Evolutionary conservation across 2,329 filamentous ascomycete genomes (phyloP).

Genomic region (Blastomyces percursus): DNA sequence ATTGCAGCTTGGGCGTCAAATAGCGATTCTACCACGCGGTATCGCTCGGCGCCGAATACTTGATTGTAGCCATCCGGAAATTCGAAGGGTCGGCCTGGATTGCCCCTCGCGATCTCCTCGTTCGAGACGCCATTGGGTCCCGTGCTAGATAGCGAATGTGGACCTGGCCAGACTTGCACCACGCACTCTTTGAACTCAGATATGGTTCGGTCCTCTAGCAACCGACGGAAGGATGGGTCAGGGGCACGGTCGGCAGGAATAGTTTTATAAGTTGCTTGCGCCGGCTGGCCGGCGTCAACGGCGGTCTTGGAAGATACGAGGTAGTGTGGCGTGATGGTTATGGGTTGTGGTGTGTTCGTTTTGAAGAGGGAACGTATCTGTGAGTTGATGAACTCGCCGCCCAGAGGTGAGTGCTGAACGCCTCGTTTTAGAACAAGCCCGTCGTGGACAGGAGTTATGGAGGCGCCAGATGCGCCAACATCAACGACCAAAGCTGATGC

Average conservation of each 20-base stretch:
- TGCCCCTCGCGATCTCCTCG: constrained; percentile 61
- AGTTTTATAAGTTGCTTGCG: constrained; percentile 62
- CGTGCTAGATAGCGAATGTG: constrained; percentile 50
- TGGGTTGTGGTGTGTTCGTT: constrained; percentile 52
- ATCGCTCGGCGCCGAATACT: constrained; percentile 82
- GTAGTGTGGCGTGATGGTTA: constrained; percentile 73
- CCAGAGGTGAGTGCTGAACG: constrained; percentile 72
- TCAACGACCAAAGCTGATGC: constrained; percentile 87
- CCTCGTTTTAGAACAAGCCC: constrained; percentile 89
- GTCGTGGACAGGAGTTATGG: constrained; percentile 83
- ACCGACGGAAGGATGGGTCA: constrained; percentile 60
- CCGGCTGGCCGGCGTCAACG: constrained; percentile 73
- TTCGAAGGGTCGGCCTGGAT: constrained; percentile 81
- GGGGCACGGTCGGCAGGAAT: constrained; percentile 51
- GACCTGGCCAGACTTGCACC: constrained; percentile 83
- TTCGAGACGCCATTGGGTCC: constrained; percentile 49
- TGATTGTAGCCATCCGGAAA: constrained; percentile 96
- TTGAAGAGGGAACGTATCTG: constrained; percentile 77
- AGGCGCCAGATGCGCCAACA: constrained; percentile 77
- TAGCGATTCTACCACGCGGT: constrained; percentile 73
- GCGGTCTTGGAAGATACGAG: constrained; percentile 77
- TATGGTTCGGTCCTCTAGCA: constrained; percentile 85
- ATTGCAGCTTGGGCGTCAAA: constrained; percentile 78
- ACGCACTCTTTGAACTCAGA: constrained; percentile 97
- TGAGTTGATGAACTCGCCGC: constrained; percentile 78